Evolutionary conservation across 805 yeast species (phyloP), one percentile per base, ranked within the genome.

Genomic region (Jamesozyma lodderae): DNA sequence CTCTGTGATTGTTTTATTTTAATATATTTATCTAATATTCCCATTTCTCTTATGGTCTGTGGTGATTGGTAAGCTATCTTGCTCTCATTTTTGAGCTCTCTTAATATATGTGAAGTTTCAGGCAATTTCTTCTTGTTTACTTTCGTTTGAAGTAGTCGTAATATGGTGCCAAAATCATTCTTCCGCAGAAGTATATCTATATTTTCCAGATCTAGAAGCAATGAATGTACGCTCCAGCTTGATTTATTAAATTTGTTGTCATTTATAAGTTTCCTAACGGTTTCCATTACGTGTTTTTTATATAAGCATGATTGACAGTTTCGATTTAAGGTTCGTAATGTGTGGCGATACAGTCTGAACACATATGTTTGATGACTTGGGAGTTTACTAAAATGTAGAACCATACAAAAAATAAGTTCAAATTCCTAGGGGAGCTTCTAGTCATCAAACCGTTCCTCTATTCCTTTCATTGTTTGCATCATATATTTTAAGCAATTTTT

Each of bases 221-320:
- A 35, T 4, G 30, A 35, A 23, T 40, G 41, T 2, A 52, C 52
- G 14, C 40, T 40, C 58, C 58, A 56, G 31, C 57, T 46, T 4
- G 62, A 55, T 33, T 44, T 48, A 33, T 55, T 52, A 21, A 35
- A 29, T 24, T 39, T 47, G 33, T 55, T 50, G 31, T 45, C 44
- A 22, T 32, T 21, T 10, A 49, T 14, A 25, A 17, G 24, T 4
- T 9, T 16, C 24, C 20, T 23, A 4, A 38, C 23, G 6, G 19
- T 23, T 5, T 29, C 21, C 6, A 6, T 23, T 4, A 38, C 10
- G 4, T 19, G 33, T 1, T 21, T 32, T 13, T 29, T 23, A 17
- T 27, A 33, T 18, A 13, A 19, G 6, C 23, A 8, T 8, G 41
- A 38, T 19, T 29, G 3, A 21, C 28, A 27, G 9, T 28, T 38